Evolutionary conservation across 495 filamentous ascomycete species (phyloP).

Genomic region (Xylaria acuta): DNA sequence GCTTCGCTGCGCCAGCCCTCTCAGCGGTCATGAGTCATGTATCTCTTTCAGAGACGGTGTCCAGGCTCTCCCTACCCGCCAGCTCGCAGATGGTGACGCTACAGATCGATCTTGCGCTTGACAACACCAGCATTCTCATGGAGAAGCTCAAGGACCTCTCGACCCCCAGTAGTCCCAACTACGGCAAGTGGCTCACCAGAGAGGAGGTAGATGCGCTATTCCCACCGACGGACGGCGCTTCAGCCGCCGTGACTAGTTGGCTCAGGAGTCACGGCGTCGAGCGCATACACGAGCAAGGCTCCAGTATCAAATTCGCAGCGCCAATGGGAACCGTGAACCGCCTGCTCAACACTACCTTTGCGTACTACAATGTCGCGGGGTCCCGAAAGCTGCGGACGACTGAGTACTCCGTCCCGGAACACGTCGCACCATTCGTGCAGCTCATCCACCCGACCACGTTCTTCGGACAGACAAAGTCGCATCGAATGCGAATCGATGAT

Average conservation of each 20-base stretch:
- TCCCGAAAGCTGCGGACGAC: slow-evolving; percentile 55
- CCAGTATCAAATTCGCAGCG: slow-evolving; percentile 55
- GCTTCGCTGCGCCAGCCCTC: neutral
- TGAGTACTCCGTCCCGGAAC: slow-evolving; percentile 64
- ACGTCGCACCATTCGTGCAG: slow-evolving; percentile 56
- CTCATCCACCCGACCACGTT: slow-evolving; percentile 63
- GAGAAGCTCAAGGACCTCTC: slow-evolving; percentile 58
- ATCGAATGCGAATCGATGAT: neutral
- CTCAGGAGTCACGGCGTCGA: slow-evolving; percentile 52
- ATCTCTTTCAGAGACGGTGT: slow-evolving; percentile 3
- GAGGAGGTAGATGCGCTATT: slow-evolving; percentile 55
- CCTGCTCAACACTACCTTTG: slow-evolving; percentile 58
- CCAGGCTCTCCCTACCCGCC: neutral
- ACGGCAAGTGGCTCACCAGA: slow-evolving; percentile 59
- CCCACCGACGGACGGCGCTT: slow-evolving; percentile 46
- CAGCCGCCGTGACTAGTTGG: slow-evolving; percentile 50
- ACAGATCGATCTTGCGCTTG: slow-evolving; percentile 42
- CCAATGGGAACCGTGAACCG: slow-evolving; percentile 52
- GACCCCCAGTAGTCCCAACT: slow-evolving; percentile 55
- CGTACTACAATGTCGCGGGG: slow-evolving; percentile 44
- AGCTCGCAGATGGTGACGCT: slow-evolving; percentile 37
- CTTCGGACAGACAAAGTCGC: slow-evolving; percentile 54
- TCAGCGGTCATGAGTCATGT: slow-evolving; percentile 17
- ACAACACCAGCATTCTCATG: slow-evolving; percentile 53
- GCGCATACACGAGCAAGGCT: slow-evolving; percentile 44